Evolutionary conservation across 805 yeast species (phyloP).

Genomic region (Pichia eremophila): DNA sequence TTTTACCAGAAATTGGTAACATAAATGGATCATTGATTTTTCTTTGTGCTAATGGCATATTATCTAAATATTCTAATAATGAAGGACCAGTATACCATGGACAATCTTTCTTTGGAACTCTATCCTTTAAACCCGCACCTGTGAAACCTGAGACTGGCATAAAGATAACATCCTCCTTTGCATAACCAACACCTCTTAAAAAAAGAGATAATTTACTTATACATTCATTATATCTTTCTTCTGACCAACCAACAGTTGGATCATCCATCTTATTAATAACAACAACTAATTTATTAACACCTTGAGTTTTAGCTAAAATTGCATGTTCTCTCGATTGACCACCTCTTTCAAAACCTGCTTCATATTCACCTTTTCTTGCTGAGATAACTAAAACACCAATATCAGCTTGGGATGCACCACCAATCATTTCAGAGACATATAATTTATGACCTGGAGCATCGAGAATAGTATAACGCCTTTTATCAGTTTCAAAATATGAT

Average conservation of each 20-base stretch:
- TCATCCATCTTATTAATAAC: conserved; percentile 99
- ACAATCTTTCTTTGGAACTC: conserved; percentile 58
- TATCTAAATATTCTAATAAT: conserved; percentile 79
- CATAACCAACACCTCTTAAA: conserved; percentile 85
- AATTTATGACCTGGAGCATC: conserved; percentile 99
- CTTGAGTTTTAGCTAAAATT: conserved; percentile 93
- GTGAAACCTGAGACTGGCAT: conserved; percentile 99
- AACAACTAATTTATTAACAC: conserved; percentile 87
- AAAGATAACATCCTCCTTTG: conserved; percentile 73
- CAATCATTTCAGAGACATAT: conserved; percentile 98
- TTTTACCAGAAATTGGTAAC: conserved; percentile 91
- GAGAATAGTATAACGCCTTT: conserved; percentile 93
- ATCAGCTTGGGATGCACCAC: conserved; percentile 99
- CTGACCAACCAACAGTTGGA: conserved; percentile 91
- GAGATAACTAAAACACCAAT: conserved; percentile 95
- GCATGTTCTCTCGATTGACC: conserved; percentile 99
- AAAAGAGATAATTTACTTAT: conserved; percentile 67
- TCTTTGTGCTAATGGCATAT: conserved; percentile 73
- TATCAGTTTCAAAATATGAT: conserved; percentile 94
- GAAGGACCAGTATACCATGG: conserved; percentile 96
- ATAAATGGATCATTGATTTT: conserved; percentile 91
- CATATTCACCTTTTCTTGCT: conserved; percentile 99
- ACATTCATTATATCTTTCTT: conserved; percentile 95
- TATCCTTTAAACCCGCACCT: conserved; percentile 92
- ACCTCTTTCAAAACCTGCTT: conserved; percentile 97